phyloP scores from a whole-genome alignment of 2,329 filamentous ascomycete species.

The Trichoderma citrinoviride region DNA sequence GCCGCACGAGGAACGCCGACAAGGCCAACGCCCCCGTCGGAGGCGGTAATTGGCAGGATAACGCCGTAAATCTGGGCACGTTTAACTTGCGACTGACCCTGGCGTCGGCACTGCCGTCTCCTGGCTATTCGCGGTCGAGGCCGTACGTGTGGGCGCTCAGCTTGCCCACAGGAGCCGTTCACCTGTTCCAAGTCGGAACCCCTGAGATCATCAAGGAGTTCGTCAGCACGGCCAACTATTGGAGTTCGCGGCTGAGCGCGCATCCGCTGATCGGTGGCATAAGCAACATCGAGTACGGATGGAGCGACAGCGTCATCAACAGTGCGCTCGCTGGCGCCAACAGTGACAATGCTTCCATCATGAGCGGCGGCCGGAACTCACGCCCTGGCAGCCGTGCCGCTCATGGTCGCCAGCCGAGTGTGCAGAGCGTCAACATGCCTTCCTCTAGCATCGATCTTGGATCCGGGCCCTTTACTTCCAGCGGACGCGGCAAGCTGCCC shows the following conservation, averaged over 20 bases:
- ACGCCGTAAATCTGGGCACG: conserved; percentile 82
- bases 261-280: conserved; percentile 90
- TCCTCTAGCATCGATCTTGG: conserved; percentile 62
- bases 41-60: conserved; percentile 97
- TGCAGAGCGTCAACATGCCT: conserved; percentile 52
- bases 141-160: conserved; percentile 94
- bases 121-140: conserved; percentile 86
- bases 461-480: conserved; percentile 47
- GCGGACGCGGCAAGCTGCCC: conserved; percentile 60
- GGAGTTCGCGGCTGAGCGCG: conserved; percentile 91
- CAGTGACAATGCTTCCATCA: conserved; percentile 42
- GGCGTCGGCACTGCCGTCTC: conserved; percentile 82
- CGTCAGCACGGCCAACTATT: conserved; percentile 93
- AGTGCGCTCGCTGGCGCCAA: conserved; percentile 53
- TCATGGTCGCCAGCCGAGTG: conserved; percentile 41
- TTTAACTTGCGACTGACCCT: conserved; percentile 90
- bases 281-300: conserved; percentile 96
- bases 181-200: conserved; percentile 97
- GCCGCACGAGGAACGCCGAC: conserved; percentile 50
- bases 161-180: conserved; percentile 86
- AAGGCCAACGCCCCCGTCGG: conserved; percentile 68
- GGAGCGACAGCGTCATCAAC: conserved; percentile 80
- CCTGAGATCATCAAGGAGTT: conserved; percentile 94
- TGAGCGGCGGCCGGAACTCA: conserved; percentile 37
- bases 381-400: conserved; percentile 53